A percentile compares a stretch with the other conserved stretches of the same genome.
Conservation (phyloP, 768 basidiomycete species). For the Naganishia onofrii region DNA sequence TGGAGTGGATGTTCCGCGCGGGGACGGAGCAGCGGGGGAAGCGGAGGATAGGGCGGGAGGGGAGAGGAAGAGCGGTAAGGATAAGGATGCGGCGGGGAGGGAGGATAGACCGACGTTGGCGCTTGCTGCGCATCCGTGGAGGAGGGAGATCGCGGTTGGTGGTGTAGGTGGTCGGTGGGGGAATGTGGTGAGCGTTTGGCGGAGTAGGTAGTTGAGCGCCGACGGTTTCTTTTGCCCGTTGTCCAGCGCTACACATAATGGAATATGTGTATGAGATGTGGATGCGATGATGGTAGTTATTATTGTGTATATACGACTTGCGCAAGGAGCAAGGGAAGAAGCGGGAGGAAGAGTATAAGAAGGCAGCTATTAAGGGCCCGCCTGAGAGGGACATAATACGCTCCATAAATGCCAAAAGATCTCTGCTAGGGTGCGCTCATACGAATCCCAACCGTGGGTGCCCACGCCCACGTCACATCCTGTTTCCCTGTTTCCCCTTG, state of each 20-base stretch:
- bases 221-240: no score
- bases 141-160: conserved; percentile 77
- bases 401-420: no score
- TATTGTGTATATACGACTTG: no score
- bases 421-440: neutral
- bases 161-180: conserved; percentile 73
- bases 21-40: neutral
- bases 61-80: neutral
- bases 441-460: no score
- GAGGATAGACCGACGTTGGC: conserved; percentile 55
- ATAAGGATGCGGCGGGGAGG: neutral
- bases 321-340: no score
- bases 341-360: no score
- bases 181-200: conserved; percentile 76
- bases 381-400: no score
- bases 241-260: no score
- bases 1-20: neutral
- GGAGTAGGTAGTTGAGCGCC: conserved; percentile 26
- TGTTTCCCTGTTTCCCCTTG: neutral
- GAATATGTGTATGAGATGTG: neutral
- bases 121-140: conserved; percentile 75
- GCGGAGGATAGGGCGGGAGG: neutral
- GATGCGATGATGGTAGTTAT: no score
- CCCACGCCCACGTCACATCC: neutral
- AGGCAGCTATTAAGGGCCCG: no score